A percentile compares a stretch with the other conserved stretches of the same genome.
phyloP scores from a whole-genome alignment of 345 rosid genomes.

The Gossypium turneri region DNA sequence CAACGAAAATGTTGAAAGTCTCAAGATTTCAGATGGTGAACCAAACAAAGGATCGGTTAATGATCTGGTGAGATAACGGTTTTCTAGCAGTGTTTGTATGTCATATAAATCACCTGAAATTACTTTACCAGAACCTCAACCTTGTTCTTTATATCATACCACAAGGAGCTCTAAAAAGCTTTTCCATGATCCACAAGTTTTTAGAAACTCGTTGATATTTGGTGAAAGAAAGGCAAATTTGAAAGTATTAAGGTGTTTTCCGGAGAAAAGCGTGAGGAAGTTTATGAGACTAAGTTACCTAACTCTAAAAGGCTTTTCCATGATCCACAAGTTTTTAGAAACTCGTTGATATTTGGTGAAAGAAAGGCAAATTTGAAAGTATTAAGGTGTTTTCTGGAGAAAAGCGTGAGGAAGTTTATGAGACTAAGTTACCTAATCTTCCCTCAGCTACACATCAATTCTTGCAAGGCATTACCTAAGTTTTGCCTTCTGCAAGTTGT shows the following conservation, averaged over 20 bases:
- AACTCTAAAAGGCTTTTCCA: not conserved
- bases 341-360: no score
- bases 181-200: not conserved
- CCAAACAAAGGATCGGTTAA: constrained; percentile 5
- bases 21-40: not conserved
- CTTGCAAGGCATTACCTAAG: not conserved
- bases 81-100: not conserved
- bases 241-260: not conserved
- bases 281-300: no score
- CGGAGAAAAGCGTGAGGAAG: not conserved
- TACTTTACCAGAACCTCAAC: not conserved
- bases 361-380: no score
- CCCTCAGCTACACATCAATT: not conserved
- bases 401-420: not conserved
- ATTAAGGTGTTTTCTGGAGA: not conserved
- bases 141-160: not conserved
- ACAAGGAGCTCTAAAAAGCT: not conserved
- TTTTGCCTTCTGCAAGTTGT: not conserved
- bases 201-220: not conserved
- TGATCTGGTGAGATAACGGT: not conserved
- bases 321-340: no score
- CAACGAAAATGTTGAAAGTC: constrained; percentile 3
- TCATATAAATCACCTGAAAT: not conserved
- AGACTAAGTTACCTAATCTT: not conserved
- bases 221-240: not conserved